Base-by-base conservation (phyloP, 2,329 filamentous ascomycete genomes). In the Fusarium sp. region DNA sequence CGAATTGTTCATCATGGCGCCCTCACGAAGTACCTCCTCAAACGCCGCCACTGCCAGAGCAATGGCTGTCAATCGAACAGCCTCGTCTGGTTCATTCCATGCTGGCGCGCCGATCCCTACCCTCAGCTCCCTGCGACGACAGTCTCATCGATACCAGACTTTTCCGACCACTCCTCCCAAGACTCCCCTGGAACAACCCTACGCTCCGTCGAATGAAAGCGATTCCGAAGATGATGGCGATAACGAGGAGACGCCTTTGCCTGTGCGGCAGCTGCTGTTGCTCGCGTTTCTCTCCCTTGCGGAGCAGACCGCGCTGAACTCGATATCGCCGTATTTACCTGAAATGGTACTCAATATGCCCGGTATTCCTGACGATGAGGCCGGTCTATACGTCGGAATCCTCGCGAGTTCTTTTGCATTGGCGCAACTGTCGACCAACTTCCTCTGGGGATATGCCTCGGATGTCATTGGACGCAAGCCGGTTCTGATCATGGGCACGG, bases 281-380 rank as follows among this genome's bases (percentile, higher is more conserved):
- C 86, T 99, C 38, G 95, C 95, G 3, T 85, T 98, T 73, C 93
- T 99, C 68, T 95, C 95, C 12, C 87, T 99, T 28, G 93, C 93
- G 60, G 96, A 99, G 81, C 96, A 99, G 85, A 98, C 95, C 0
- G 96, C 96, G 1, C 88, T 99, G 79, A 99, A 99, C 82, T 97
- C 95, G 28, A 98, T 99, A 78, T 93, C 92, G 16, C 96, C 96
- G 2, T 99, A 99, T 81, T 89, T 99, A 4, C 96, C 96, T 1
- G 90, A 95, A 76, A 98, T 99, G 95, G 91, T 95, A 4, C 89
- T 90, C 28, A 91, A 90, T 2, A 98, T 98, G 80, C 93, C 94
- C 3, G 93, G 93, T 70, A 91, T 98, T 26, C 88, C 92, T 26
- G 83, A 87, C 4, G 86, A 86, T 11, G 86, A 95, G 76, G 92